A percentile compares a stretch with the other conserved stretches of the same genome.
phyloP scores from a whole-genome alignment of 257 asterid species.

The Jacaranda copaia region DNA sequence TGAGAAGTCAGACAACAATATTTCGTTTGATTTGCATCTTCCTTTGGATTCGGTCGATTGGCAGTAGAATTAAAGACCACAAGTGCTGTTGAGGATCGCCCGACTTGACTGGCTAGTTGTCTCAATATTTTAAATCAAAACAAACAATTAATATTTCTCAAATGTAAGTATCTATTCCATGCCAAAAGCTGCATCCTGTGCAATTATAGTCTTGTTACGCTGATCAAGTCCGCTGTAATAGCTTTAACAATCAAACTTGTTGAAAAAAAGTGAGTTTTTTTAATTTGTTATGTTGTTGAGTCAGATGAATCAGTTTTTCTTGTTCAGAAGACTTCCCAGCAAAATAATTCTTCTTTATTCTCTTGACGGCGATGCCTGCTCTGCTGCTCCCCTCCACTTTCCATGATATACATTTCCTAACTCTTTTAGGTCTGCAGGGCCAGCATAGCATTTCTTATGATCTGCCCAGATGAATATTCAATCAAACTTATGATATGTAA shows the following conservation, averaged over 20 bases:
- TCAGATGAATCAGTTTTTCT: slow-evolving; percentile 55
- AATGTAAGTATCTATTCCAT: slow-evolving; percentile 87
- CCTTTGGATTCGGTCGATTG: too few species aligned
- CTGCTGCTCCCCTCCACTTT: slow-evolving; percentile 68
- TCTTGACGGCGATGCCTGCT: slow-evolving; percentile 66
- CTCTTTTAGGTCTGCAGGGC: slow-evolving; percentile 59
- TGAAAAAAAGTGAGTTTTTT: too few species aligned
- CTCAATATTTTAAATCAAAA: slow-evolving; percentile 82
- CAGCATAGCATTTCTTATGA: slow-evolving; percentile 54
- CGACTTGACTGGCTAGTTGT: slow-evolving; percentile 86
- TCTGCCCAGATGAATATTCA: slow-evolving; percentile 40
- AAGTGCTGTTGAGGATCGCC: slow-evolving; percentile 84
- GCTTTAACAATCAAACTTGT: neutral
- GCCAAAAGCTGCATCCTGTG: slow-evolving; percentile 89
- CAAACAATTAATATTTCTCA: slow-evolving; percentile 70
- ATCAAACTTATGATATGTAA: slow-evolving; percentile 10
- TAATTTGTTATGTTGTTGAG: neutral
- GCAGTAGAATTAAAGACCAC: too few species aligned
- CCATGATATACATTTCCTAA: slow-evolving; percentile 67
- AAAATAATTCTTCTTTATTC: slow-evolving; percentile 59
- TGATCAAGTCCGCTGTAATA: slow-evolving; percentile 67
- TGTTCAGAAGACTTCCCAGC: slow-evolving; percentile 59
- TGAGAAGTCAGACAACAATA: slow-evolving; percentile 33
- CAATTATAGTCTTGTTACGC: slow-evolving; percentile 71
- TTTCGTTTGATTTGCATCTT: neutral